phyloP scores from a whole-genome alignment of 768 basidiomycete species.

The Naganishia randhawae region DNA sequence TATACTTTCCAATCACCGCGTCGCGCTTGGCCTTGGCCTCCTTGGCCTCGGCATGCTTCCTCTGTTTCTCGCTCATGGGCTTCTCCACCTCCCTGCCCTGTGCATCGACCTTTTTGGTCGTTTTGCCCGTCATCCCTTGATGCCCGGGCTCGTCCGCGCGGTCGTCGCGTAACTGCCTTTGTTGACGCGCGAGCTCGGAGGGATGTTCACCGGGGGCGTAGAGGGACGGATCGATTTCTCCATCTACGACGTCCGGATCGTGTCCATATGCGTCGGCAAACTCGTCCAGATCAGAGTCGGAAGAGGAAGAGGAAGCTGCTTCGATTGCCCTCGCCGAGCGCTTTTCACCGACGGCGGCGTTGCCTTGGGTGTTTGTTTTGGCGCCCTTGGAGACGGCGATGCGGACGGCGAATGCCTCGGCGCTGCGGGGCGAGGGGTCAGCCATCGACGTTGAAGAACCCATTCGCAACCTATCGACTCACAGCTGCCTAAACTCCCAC shows the following conservation, averaged over 20 bases:
- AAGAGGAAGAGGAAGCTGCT: slow-evolving; percentile 24
- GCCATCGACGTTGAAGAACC: background rate
- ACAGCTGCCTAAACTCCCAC: slow-evolving; percentile 49
- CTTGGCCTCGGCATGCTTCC: slow-evolving; percentile 43
- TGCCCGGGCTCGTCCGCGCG: background rate
- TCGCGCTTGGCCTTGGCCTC: slow-evolving; percentile 51
- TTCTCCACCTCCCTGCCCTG: slow-evolving; percentile 26
- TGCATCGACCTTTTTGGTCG: background rate
- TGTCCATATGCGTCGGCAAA: slow-evolving; percentile 11
- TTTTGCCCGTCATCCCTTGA: slow-evolving; percentile 22
- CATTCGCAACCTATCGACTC: slow-evolving; percentile 30
- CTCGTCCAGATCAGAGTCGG: slow-evolving; percentile 39
- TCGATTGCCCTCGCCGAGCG: slow-evolving; percentile 4
- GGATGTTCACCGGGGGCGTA: slow-evolving; percentile 27
- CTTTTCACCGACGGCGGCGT: slow-evolving; percentile 48
- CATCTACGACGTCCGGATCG: slow-evolving; percentile 28
- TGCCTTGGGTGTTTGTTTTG: slow-evolving; percentile 44
- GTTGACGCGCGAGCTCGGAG: slow-evolving; percentile 13
- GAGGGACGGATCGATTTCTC: slow-evolving; percentile 24
- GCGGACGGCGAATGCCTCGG: slow-evolving; percentile 37
- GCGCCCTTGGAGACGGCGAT: slow-evolving; percentile 43
- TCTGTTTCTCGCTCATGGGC: slow-evolving; percentile 40
- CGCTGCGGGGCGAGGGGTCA: slow-evolving; percentile 15
- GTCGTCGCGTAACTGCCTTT: background rate
- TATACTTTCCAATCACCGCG: slow-evolving; percentile 48